These are phyloP conservation scores for Kwoniella dendrophila DNA, from an alignment of 768 basidiomycete genomes.

Conservation along the genomic window DNA sequence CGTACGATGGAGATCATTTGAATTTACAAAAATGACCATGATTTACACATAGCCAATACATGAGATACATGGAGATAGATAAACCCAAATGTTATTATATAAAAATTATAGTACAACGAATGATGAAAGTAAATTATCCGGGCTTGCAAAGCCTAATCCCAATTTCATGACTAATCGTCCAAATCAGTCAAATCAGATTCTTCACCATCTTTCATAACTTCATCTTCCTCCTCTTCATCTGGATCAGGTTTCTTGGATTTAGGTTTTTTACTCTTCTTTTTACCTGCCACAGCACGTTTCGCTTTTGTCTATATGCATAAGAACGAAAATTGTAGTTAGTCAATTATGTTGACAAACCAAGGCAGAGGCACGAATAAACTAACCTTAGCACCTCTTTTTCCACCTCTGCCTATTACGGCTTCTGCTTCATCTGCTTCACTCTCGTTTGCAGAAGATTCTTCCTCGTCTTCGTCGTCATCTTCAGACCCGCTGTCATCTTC, in stretches of 20 bases:
- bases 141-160: neutral
- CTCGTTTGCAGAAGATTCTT: conserved; percentile 17
- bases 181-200: conserved; percentile 28
- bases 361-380: neutral
- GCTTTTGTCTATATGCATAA: conserved; percentile 40
- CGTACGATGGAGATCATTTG: no score
- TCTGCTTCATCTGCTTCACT: conserved; percentile 30
- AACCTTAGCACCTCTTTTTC: conserved; percentile 48
- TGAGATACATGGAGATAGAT: neutral
- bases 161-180: neutral
- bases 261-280: conserved; percentile 25
- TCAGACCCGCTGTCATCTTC: conserved; percentile 7
- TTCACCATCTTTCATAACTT: conserved; percentile 11
- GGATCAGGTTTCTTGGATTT: conserved; percentile 11
- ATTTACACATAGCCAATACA: neutral
- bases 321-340: neutral
- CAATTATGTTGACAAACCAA: neutral
- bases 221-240: conserved; percentile 8
- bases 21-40: no score
- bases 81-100: neutral
- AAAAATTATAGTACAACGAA: neutral
- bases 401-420: conserved; percentile 45
- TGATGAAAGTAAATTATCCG: neutral
- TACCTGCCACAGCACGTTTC: conserved; percentile 33
- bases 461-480: conserved; percentile 26